Base-by-base conservation (phyloP, 768 basidiomycete genomes). In the Mycena belliarum region DNA sequence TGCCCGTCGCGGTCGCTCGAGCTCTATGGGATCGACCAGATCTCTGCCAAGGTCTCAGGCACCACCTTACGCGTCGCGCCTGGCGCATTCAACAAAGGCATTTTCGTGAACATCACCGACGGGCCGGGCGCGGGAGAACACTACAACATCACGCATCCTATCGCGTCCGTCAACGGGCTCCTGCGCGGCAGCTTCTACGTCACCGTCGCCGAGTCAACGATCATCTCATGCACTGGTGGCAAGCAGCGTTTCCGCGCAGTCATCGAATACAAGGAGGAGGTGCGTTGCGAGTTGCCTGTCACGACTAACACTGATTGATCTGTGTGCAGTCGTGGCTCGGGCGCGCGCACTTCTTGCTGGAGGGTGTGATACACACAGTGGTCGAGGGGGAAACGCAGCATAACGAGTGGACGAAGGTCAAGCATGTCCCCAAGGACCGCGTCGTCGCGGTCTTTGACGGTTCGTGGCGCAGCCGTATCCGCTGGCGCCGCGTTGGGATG, bases 211-310 rank as follows among this genome's bases (percentile, higher is more conserved):
- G 93, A 94, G 55, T 83, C 86, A 41, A 88, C 86, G 8, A 83
- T 90, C 49, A 84, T 96, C 64, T 94, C 92, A 29, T 94, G 92
- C 70, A 79, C 79, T 20, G 89, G 91, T 6, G 86, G 86, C 2
- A 82, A 80, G 57, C 75, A 81, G 60, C 83, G 81, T 67, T 85
- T 91, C 65, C 81, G 95, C 58, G 81, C 93, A 4, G 80, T 98
- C 63, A 84, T 97, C 55, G 93, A 95, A 66, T 98, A 96, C 76
- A 95, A 94, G 74, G 97, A 99, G 69, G 95, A 99, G 85, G 91
- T 91, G 57, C 42, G 86, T 68, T 32, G 0, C 23, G 4, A 25
- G n/a, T 8, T 4, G 15, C 11, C 2, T 32, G n/a, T n/a, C n/a
- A n/a, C n/a, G n/a, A n/a, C n/a, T 23, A 10, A 14, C 8, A 20